A percentile compares a stretch with the other conserved stretches of the same genome.
Evolutionary conservation across 805 yeast species (phyloP).

Genomic region (Saccharomycopsis microspora): DNA sequence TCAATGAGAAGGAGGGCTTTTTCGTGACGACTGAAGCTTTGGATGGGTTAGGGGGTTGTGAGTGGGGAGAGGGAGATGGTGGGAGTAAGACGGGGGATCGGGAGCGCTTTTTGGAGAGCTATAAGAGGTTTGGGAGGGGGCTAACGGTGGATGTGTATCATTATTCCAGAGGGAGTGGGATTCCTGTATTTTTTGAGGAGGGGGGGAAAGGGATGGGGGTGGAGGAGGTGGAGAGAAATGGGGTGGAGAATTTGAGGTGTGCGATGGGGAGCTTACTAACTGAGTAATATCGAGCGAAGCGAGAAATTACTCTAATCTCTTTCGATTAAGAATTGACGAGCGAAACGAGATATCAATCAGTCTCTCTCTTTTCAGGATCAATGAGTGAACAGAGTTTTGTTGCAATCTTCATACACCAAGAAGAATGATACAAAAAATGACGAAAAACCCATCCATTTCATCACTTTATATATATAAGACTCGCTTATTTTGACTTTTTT

Average conservation of each 20-base stretch:
- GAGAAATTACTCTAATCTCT: no score
- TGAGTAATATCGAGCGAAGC: neutral
- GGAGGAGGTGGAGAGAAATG: neutral
- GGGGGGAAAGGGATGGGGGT: neutral
- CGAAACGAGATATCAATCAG: no score
- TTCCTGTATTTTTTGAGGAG: conserved; percentile 11
- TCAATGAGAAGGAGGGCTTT: conserved; percentile 4
- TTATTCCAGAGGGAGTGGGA: conserved; percentile 12
- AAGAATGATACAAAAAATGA: no score
- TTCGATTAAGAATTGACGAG: no score
- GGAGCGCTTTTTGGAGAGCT: neutral
- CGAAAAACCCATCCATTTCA: no score
- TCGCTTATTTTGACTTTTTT: no score
- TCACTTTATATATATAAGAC: no score
- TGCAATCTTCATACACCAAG: no score
- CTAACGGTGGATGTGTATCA: conserved; percentile 10
- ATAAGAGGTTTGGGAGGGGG: conserved; percentile 8
- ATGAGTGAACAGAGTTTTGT: no score
- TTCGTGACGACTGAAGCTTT: conserved; percentile 6
- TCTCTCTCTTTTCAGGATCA: no score
- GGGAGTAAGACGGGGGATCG: conserved; percentile 3
- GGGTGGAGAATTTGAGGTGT: conserved; percentile 5
- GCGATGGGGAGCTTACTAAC: conserved; percentile 12
- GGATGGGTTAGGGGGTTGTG: conserved; percentile 2
- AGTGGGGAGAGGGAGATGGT: neutral